Conservation (phyloP, 371 early-diverging fungal species). For the Apophysomyces ossiformis region DNA sequence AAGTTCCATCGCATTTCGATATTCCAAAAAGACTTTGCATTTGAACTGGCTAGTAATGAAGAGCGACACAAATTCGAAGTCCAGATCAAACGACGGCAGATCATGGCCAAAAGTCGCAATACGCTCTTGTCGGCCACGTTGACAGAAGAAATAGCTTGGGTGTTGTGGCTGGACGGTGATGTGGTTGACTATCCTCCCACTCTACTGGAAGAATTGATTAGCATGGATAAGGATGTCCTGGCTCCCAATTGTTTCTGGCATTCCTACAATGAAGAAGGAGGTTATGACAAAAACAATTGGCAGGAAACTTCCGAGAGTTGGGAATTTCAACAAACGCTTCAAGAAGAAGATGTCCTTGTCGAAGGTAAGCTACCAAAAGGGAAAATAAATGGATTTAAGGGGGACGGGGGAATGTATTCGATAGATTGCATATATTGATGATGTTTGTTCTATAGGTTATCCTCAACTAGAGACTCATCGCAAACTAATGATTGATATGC, state of each 20-base stretch:
- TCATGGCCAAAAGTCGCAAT: conserved; percentile 70
- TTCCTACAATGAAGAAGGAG: conserved; percentile 47
- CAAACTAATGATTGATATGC: conserved; percentile 52
- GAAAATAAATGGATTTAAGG: too few species aligned
- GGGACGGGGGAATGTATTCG: neutral
- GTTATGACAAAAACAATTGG: conserved; percentile 66
- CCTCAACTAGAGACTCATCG: conserved; percentile 46
- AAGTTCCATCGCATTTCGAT: conserved; percentile 58
- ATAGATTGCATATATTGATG: conserved; percentile 1
- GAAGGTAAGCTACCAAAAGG: conserved; percentile 26
- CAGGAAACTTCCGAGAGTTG: conserved; percentile 60
- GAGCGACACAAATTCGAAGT: conserved; percentile 63
- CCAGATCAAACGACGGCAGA: conserved; percentile 60
- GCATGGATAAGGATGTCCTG: conserved; percentile 60
- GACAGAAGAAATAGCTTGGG: conserved; percentile 64
- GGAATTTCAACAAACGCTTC: conserved; percentile 48
- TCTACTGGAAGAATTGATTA: conserved; percentile 57
- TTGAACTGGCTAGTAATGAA: conserved; percentile 49
- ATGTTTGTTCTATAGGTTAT: conserved; percentile 32
- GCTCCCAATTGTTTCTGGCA: conserved; percentile 62
- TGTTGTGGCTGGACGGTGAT: conserved; percentile 77
- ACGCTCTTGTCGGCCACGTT: conserved; percentile 60
- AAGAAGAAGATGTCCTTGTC: conserved; percentile 30
- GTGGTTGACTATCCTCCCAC: conserved; percentile 62
- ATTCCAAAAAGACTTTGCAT: conserved; percentile 62